Evolutionary conservation across 176 grass and related monocot genomes (phyloP).

Genomic region (Elymus sibiricus): DNA sequence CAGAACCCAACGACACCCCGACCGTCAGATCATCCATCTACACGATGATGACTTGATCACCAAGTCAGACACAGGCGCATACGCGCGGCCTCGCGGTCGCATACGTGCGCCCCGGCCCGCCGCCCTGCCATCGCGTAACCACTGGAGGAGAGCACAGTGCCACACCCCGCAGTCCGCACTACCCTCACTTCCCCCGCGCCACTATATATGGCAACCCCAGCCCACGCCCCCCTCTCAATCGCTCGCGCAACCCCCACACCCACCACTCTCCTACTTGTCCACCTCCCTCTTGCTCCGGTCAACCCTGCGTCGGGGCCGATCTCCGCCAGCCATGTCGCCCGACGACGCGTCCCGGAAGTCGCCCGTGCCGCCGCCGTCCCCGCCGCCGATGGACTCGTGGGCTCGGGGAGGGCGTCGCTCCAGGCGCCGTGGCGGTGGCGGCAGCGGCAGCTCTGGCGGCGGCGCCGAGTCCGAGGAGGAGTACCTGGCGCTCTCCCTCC

Average conservation of each 20-base stretch:
- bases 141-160: neutral
- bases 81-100: neutral
- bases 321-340: conserved; percentile 36
- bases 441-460: neutral
- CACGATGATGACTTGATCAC: conserved; percentile 8
- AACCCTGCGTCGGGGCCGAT: conserved; percentile 28
- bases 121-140: neutral
- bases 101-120: neutral
- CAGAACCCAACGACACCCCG: neutral
- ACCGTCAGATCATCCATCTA: conserved; percentile 22
- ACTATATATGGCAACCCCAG: conserved; percentile 32
- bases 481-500: conserved; percentile 45
- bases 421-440: conserved; percentile 33
- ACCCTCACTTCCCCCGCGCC: neutral
- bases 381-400: conserved; percentile 42
- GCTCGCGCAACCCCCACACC: conserved; percentile 32
- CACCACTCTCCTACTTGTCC: conserved; percentile 49
- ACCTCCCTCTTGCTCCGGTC: conserved; percentile 25
- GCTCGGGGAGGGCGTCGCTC: conserved; percentile 27
- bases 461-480: conserved; percentile 44
- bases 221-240: conserved; percentile 24
- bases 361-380: conserved; percentile 23
- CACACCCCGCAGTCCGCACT: neutral
- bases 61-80: conserved; percentile 6
- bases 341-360: conserved; percentile 31